Percentiles rank a stretch among this genome's conserved stretches.
These are phyloP conservation scores for Vigna mungo DNA, from an alignment of 306 rosid genomes.

Conservation along the genomic window DNA sequence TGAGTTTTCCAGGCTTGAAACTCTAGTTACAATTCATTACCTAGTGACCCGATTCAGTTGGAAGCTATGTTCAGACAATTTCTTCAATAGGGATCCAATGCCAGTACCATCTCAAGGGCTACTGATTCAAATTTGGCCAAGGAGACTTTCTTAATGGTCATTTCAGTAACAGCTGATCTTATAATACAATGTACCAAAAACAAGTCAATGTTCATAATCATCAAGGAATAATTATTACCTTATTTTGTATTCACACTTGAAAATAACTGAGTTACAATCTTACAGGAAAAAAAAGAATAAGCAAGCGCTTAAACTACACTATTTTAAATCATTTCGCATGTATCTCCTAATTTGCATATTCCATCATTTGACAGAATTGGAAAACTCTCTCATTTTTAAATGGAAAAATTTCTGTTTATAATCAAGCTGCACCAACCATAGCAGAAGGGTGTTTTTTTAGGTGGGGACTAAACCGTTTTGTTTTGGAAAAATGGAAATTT, in stretches of 20 bases:
- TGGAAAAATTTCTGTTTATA: background rate
- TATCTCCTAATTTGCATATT: background rate
- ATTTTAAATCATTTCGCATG: background rate
- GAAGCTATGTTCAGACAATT: constrained; percentile 66
- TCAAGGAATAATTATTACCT: background rate
- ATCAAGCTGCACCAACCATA: background rate
- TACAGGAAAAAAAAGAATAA: background rate
- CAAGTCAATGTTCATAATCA: background rate
- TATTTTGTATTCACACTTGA: background rate
- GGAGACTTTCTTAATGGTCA: constrained; percentile 37
- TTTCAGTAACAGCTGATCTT: constrained; percentile 13
- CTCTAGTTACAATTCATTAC: constrained; percentile 68
- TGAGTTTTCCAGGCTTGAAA: constrained; percentile 74
- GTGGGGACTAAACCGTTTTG: background rate
- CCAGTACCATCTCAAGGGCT: constrained; percentile 67
- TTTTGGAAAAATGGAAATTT: background rate
- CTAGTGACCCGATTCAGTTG: constrained; percentile 72
- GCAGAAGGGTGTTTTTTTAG: background rate
- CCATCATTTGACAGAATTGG: background rate
- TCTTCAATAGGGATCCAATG: constrained; percentile 67
- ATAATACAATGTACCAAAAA: constrained; percentile 14
- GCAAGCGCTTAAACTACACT: constrained; percentile 5
- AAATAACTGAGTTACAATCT: background rate
- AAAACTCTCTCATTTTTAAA: background rate
- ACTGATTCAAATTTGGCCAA: constrained; percentile 58